These are phyloP conservation scores for Sporothrix variecibatus DNA, from an alignment of 2,329 filamentous ascomycete genomes.

Conservation along the genomic window DNA sequence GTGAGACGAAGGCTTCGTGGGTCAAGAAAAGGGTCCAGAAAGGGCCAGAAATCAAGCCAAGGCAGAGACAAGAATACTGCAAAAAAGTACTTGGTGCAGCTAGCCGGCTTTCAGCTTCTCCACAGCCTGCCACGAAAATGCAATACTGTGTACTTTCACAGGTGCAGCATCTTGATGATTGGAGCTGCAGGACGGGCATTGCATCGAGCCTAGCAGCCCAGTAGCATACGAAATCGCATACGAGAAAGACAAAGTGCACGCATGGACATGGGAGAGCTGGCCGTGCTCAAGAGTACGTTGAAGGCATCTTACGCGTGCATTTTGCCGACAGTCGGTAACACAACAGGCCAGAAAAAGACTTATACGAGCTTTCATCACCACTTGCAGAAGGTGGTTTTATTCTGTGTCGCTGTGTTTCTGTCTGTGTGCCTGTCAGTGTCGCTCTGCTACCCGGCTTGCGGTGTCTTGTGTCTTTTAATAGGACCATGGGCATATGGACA, in stretches of 20 bases:
- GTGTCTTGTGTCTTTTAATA: neutral
- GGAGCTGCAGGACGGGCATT: neutral
- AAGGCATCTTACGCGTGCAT: neutral
- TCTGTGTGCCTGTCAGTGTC: neutral
- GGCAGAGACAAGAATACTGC: neutral
- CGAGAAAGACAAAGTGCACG: neutral
- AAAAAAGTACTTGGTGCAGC: neutral
- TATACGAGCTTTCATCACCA: neutral
- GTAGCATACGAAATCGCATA: neutral
- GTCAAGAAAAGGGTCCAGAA: neutral
- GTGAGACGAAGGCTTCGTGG: neutral
- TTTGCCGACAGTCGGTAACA: neutral
- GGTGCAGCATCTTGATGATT: neutral
- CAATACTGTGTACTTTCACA: neutral
- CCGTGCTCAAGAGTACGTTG: neutral
- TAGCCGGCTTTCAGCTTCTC: neutral
- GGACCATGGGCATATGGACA: neutral
- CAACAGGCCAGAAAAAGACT: neutral
- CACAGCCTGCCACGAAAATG: neutral
- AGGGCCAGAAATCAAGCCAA: neutral
- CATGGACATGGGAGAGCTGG: neutral
- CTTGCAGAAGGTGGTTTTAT: neutral
- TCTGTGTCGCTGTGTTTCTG: neutral
- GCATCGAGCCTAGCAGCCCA: neutral
- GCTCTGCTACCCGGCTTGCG: neutral